Evolutionary conservation across 2,329 filamentous ascomycete species (phyloP).

Genomic region (Colletotrichum aenigma): DNA sequence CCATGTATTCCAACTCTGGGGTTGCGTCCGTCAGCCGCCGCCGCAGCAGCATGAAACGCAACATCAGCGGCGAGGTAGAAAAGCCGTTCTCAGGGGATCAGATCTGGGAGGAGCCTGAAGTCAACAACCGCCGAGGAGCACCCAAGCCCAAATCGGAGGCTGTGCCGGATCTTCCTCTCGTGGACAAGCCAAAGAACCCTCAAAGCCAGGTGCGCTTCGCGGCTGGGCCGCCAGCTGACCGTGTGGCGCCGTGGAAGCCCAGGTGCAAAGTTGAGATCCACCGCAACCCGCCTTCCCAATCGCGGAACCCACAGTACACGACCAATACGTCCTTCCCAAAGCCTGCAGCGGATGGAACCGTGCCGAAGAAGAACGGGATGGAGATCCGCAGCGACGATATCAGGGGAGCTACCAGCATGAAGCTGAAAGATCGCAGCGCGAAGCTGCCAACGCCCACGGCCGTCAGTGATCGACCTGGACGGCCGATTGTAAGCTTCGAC

Average conservation of each 20-base stretch:
- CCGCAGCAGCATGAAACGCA: slow-evolving; percentile 71
- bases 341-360: slow-evolving; percentile 39
- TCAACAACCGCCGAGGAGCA: slow-evolving; percentile 30
- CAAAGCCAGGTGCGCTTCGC: slow-evolving; percentile 59
- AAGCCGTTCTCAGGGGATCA: slow-evolving; percentile 76
- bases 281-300: slow-evolving; percentile 82
- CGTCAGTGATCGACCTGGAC: slow-evolving; percentile 87
- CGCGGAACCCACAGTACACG: slow-evolving; percentile 80
- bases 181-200: slow-evolving; percentile 64
- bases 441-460: slow-evolving; percentile 88
- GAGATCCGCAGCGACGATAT: slow-evolving; percentile 90
- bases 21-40: slow-evolving; percentile 44
- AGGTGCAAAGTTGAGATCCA: slow-evolving; percentile 70
- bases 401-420: slow-evolving; percentile 87
- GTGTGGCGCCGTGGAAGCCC: slow-evolving; percentile 37
- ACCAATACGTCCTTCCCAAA: slow-evolving; percentile 58
- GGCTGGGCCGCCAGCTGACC: slow-evolving; percentile 43
- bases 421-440: slow-evolving; percentile 81
- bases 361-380: slow-evolving; percentile 74
- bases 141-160: slow-evolving; percentile 6
- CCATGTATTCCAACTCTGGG: background rate
- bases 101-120: slow-evolving; percentile 88
- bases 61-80: slow-evolving; percentile 71
- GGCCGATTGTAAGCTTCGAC: slow-evolving; percentile 98
- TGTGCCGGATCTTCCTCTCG: background rate